Base-by-base conservation (phyloP, 1,284 basidiomycete species). In the Somion occarium region DNA sequence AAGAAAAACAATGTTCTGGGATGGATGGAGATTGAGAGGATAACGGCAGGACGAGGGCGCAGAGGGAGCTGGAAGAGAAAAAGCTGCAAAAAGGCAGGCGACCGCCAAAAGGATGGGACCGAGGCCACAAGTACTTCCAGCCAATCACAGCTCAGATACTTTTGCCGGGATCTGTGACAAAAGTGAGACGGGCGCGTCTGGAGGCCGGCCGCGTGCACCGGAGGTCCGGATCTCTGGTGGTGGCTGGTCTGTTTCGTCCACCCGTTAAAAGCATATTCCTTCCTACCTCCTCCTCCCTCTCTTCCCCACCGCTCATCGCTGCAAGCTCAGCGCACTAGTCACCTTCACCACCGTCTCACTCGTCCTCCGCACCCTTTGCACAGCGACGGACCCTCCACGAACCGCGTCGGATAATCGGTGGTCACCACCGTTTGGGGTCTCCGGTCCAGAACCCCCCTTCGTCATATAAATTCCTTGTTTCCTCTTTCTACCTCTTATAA, bases 401-500 rank as follows among this genome's bases (percentile, higher is more conserved):
- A 49, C 18, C 20, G 22, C 48, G 27, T 22, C 44, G 44, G 37
- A 26, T 43, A 53, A 53, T 53, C 46, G 49, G 46, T 53, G 38
- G 54, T 42, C 54, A 53, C 54, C 26, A 22, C 48, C 52, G 19
- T 23, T 5, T 23, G 23, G 18, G 18, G 42, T 23, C 24, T 39
- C 41, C 4, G 24, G 26, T 41, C 49, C 51, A 30, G 44, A 38
- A 48, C 34, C 48, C n/a, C 49, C 43, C n/a, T 26, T 54, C 51
- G 51, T 48, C 53, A 42, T 49, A 30, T 48, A 46, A 44, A 24
- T 49, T 43, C 47, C 38, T 38, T 47, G 19, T 39, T 43, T 52
- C 49, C 54, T 43, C 52, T 46, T 44, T 51, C 39, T 42, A 38
- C 49, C 53, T 52, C 50, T n/a, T 53, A 50, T 59, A 57, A 52